Conservation (phyloP, 495 filamentous ascomycete genomes). For the Xylona heveae region DNA sequence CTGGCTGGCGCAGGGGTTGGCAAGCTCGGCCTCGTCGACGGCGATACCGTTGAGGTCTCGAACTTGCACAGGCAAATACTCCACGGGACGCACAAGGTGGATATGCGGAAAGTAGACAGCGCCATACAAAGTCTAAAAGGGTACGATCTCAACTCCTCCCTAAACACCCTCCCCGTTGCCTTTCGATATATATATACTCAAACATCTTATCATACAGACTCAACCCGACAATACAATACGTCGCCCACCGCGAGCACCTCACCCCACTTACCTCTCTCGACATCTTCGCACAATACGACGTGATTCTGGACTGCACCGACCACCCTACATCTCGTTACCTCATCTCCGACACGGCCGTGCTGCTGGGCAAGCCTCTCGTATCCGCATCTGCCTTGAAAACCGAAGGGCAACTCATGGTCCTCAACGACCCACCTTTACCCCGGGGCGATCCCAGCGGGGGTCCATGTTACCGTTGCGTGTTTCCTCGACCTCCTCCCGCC, state of each 20-base stretch:
- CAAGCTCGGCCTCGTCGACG: slow-evolving; percentile 41
- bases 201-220: slow-evolving; percentile 18
- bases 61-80: slow-evolving; percentile 89
- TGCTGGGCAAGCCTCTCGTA: slow-evolving; percentile 59
- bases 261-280: slow-evolving; percentile 37
- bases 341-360: slow-evolving; percentile 72
- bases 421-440: slow-evolving; percentile 32
- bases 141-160: slow-evolving; percentile 19
- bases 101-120: slow-evolving; percentile 65
- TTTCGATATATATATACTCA: slow-evolving; percentile 2
- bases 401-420: slow-evolving; percentile 75
- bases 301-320: slow-evolving; percentile 89
- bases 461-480: slow-evolving; percentile 88
- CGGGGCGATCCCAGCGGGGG: slow-evolving; percentile 29
- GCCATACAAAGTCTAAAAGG: slow-evolving; percentile 41
- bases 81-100: slow-evolving; percentile 47
- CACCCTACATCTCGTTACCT: slow-evolving; percentile 80
- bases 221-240: slow-evolving; percentile 47
- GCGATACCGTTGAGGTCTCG: slow-evolving; percentile 64
- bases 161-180: slow-evolving; percentile 1
- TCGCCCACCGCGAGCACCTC: slow-evolving; percentile 36
- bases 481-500: slow-evolving; percentile 65
- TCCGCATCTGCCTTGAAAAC: slow-evolving; percentile 72
- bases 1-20: slow-evolving; percentile 64
- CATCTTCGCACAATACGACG: slow-evolving; percentile 47